Conservation (phyloP, 1,284 basidiomycete genomes). For the Fomitiporia mediterranea region DNA sequence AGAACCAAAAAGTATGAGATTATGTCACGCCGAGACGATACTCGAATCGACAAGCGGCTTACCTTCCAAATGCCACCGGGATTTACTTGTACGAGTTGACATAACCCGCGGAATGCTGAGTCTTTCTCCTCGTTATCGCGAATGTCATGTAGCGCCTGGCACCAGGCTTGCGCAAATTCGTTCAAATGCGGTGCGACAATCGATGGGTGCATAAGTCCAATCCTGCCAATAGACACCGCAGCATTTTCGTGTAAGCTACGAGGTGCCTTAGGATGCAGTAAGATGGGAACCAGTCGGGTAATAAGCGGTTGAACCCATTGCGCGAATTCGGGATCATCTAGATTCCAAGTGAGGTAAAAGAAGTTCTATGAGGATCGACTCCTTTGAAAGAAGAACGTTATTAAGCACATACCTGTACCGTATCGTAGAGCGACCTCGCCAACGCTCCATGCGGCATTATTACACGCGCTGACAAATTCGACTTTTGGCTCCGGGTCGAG, state of each 20-base stretch:
- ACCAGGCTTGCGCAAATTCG: slow-evolving; percentile 95
- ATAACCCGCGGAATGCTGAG: slow-evolving; percentile 97
- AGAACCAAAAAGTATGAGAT: neutral
- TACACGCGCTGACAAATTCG: slow-evolving; percentile 94
- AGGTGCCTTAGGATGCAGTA: slow-evolving; percentile 88
- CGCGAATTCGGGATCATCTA: slow-evolving; percentile 78
- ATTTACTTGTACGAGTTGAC: slow-evolving; percentile 92
- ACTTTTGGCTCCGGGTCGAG: slow-evolving; percentile 88
- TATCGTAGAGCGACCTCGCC: slow-evolving; percentile 94
- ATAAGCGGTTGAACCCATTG: slow-evolving; percentile 89
- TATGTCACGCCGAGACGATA: too few species aligned
- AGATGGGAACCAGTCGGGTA: slow-evolving; percentile 85
- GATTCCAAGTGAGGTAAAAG: neutral
- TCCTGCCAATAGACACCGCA: slow-evolving; percentile 97
- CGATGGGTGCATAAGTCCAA: slow-evolving; percentile 88
- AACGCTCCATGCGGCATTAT: slow-evolving; percentile 99
- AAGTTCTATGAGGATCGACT: slow-evolving; percentile 16
- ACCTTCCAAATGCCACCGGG: slow-evolving; percentile 88
- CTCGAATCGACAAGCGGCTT: slow-evolving; percentile 28
- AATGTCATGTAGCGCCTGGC: slow-evolving; percentile 95
- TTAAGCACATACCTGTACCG: slow-evolving; percentile 53
- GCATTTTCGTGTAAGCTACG: slow-evolving; percentile 97
- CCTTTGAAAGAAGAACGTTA: slow-evolving; percentile 1
- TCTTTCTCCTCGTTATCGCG: slow-evolving; percentile 99
- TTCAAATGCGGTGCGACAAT: slow-evolving; percentile 87